Evolutionary conservation across 371 early-diverging fungal species (phyloP).

Genomic region (Mucor plumbeus): DNA sequence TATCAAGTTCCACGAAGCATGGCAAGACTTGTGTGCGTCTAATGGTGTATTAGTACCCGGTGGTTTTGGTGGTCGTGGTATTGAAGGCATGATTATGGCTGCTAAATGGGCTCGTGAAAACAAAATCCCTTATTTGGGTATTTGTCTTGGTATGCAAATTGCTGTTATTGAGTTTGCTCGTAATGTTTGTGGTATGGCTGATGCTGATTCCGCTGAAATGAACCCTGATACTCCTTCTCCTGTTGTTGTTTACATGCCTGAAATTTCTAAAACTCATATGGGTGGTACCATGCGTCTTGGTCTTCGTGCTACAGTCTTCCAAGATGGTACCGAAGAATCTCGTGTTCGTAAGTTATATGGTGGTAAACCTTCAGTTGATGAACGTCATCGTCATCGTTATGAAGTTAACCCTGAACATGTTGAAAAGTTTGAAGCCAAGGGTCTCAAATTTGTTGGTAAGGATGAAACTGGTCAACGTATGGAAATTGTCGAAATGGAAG

Average conservation of each 20-base stretch:
- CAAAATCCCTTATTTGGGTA: conserved; percentile 97
- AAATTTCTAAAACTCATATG: conserved; percentile 90
- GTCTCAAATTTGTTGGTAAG: conserved; percentile 91
- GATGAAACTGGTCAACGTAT: conserved; percentile 95
- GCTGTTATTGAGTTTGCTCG: conserved; percentile 99
- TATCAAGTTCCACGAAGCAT: conserved; percentile 92
- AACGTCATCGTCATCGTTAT: conserved; percentile 99
- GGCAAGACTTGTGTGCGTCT: conserved; percentile 86
- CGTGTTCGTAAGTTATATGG: conserved; percentile 76
- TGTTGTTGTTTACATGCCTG: conserved; percentile 97
- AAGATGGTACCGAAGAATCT: conserved; percentile 62
- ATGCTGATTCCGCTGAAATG: conserved; percentile 90
- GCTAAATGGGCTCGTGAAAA: conserved; percentile 98
- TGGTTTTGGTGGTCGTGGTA: conserved; percentile 98
- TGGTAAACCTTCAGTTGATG: conserved; percentile 68
- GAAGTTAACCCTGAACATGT: conserved; percentile 95
- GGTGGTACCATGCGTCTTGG: conserved; percentile 99
- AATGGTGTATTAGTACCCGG: conserved; percentile 99
- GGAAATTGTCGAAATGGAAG: conserved; percentile 93
- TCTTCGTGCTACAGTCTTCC: conserved; percentile 84
- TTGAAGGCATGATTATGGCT: conserved; percentile 96
- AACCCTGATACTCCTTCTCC: conserved; percentile 71
- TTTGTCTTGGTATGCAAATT: conserved; percentile 99
- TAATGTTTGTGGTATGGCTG: conserved; percentile 85
- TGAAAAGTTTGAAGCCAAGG: conserved; percentile 79